These are phyloP conservation scores for Plasmodium falciparum DNA, from an alignment of 169 alveolate species.

Conservation along the genomic window DNA sequence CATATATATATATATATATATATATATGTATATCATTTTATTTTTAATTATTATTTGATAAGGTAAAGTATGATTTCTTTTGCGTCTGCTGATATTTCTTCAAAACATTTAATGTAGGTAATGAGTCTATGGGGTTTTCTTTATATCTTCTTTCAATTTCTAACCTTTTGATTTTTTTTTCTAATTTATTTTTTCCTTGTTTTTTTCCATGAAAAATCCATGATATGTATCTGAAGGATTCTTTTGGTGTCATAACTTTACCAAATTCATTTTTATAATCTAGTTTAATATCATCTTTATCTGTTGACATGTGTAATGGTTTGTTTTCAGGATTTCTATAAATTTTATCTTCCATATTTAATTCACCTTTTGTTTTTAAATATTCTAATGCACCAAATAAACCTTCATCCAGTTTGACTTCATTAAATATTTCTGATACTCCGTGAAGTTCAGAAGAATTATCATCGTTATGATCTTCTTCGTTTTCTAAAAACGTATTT, in stretches of 20 bases:
- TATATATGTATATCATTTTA: no score
- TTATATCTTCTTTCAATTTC: conserved; percentile 81
- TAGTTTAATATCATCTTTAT: conserved; percentile 79
- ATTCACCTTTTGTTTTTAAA: conserved; percentile 84
- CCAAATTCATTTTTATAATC: conserved; percentile 83
- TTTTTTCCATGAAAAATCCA: conserved; percentile 87
- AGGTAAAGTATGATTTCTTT: conserved; percentile 79
- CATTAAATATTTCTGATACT: conserved; percentile 74
- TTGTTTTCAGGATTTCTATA: conserved; percentile 77
- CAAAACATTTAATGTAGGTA: conserved; percentile 85
- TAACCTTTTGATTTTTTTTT: conserved; percentile 79
- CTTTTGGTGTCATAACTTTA: conserved; percentile 85
- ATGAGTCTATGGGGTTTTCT: conserved; percentile 82
- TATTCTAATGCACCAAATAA: conserved; percentile 83
- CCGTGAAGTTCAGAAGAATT: conserved; percentile 32
- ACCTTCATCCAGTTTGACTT: conserved; percentile 81
- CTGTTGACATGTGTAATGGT: conserved; percentile 72
- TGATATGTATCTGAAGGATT: conserved; percentile 83
- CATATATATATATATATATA: no score
- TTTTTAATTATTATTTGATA: conserved; percentile 33
- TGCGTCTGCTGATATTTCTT: conserved; percentile 79
- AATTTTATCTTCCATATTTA: conserved; percentile 71
- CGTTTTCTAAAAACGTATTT: background rate
- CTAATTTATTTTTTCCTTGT: conserved; percentile 85
- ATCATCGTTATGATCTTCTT: conserved; percentile 5